Base-by-base conservation (phyloP, 306 rosid species). In the Fagus crenata region DNA sequence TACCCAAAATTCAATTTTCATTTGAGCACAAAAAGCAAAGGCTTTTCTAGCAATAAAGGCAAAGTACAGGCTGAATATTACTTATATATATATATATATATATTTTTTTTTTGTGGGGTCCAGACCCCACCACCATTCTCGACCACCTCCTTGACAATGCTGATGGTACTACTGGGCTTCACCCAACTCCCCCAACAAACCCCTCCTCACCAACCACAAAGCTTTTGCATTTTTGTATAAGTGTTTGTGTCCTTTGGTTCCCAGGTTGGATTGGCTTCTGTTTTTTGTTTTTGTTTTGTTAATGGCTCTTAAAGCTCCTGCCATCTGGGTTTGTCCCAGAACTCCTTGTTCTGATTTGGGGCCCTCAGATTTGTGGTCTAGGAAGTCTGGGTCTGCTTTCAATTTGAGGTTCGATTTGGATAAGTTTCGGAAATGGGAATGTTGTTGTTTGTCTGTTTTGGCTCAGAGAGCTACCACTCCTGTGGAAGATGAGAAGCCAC, bases 401-500 rank as follows among this genome's bases (percentile, higher is more conserved):
- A 88, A 78, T 84, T 63, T 77, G 75, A 88, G 87, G 70, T 69
- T 73, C 72, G 85, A 86, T 69, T 39, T 53, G 76, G 59, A 60
- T 69, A 84, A 80, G 71, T 64, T 60, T 58, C 61, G 84, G 53
- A 86, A 82, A 54, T 89, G 92, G 96, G 89, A 92, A 75, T 83
- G 85, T 84, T 69, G 80, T 49, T 67, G 82, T 69, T 39, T 88
- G 74, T 80, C 69, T 53, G 81, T 75, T 81, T 79, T 80, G 37
- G 84, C 92, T 78, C 90, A 85, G 69, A 85, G 77, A 87, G 92
- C 93, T 53, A 68, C 68, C n/a, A 89, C 87, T 82, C 84, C 93
- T 39, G 89, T 93, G 83, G 93, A 86, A 78, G 97, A 85, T 78
- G 90, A 93, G 75, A 87, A 80, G 72, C 90, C 90, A 4, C 41